Base-by-base conservation (phyloP, 768 basidiomycete species). In the Boletus tomentosulus region DNA sequence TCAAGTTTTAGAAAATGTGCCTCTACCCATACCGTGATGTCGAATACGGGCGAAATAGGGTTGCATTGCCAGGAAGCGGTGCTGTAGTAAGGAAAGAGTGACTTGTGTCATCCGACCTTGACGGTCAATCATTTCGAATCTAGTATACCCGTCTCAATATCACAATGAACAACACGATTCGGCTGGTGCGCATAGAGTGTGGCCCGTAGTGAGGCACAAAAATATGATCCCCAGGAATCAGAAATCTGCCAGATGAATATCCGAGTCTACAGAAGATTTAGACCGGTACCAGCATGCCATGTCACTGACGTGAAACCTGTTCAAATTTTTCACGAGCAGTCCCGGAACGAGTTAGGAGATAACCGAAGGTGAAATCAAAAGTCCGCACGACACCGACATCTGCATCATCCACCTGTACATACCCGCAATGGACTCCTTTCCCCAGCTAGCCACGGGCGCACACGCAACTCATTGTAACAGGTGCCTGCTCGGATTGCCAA, bases 401-500 rank as follows among this genome's bases (percentile, higher is more conserved):
- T 34, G 11, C 46, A 15, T 31, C n/a, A 46, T 25, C 47, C 24
- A 35, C 22, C 25, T 35, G 12, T 7, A 9, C 15, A 38, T 24
- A 7, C 12, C 11, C 19, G 37, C 54, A 41, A 62, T 62, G 61
- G 59, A 61, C 30, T 38, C 28, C 31, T 25, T 63, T 7, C 58
- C 67, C 33, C 58, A 60, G 5, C 59, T 86, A 35, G 65, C 71
- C 24, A 76, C 76, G 10, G 64, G 71, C 19, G 78, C 78, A 9
- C 91, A 92, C 64, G 80, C 80, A 44, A 70, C 73, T 12, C 89
- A 90, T 65, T 84, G 80, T 54, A 78, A 76, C 51, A 78, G 89
- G 49, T 92, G 87, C 65, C 69, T 94, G 22, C 73, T 76, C 19
- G 87, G 83, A 19, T 74, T 97, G 10, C 92, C 92, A 1, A 73